Conservation (phyloP, 768 basidiomycete species). For the Hygrophoropsis aurantiaca region DNA sequence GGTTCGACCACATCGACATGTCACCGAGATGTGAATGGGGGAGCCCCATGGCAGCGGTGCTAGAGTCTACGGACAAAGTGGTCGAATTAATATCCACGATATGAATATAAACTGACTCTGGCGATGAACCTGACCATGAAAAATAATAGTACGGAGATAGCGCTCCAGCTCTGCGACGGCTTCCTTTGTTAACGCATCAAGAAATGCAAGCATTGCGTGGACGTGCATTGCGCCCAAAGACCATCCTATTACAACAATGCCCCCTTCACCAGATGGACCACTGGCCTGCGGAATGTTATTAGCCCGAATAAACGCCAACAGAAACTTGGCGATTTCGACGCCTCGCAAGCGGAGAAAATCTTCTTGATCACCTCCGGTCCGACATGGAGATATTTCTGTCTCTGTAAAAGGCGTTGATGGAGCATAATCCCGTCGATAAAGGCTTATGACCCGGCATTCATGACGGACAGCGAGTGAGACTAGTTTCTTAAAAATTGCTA, state of each 20-base stretch:
- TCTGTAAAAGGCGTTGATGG: constrained; percentile 24
- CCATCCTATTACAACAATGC: constrained; percentile 9
- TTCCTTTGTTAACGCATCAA: constrained; percentile 4
- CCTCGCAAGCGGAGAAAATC: constrained; percentile 2
- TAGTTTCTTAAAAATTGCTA: constrained; percentile 13
- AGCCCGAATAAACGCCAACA: constrained; percentile 4
- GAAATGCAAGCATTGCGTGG: constrained; percentile 5
- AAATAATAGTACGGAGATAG: constrained; percentile 7
- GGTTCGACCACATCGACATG: background rate
- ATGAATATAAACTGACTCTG: background rate
- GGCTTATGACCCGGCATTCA: constrained; percentile 19
- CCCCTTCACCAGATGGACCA: constrained; percentile 1
- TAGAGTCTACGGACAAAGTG: background rate
- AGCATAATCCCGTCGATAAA: constrained; percentile 25
- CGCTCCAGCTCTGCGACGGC: background rate
- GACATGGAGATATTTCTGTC: background rate
- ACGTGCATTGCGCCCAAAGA: constrained; percentile 4
- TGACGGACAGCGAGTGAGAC: constrained; percentile 20
- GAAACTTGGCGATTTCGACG: constrained; percentile 6
- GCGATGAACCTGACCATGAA: constrained; percentile 7
- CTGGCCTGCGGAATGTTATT: constrained; percentile 2
- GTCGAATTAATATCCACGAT: background rate
- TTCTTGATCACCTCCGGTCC: constrained; percentile 1
- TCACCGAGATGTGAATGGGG: background rate
- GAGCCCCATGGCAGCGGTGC: background rate